These are phyloP conservation scores for Rosa chinensis DNA, from an alignment of 306 rosid species.

Conservation along the genomic window DNA sequence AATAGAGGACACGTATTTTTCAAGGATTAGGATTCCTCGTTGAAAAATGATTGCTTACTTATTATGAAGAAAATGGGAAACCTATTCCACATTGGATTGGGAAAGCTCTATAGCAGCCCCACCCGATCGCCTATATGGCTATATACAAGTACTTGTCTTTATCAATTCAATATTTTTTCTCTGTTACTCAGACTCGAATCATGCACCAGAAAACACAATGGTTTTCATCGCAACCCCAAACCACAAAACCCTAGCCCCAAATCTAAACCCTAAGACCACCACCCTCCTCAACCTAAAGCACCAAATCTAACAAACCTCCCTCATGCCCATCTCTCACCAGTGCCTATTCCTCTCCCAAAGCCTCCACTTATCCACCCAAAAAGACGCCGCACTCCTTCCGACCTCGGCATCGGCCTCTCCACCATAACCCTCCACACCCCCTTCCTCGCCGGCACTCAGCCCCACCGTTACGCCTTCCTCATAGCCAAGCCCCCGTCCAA, in stretches of 20 bases:
- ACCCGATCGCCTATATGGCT: neutral
- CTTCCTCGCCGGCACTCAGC: conserved; percentile 32
- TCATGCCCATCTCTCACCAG: conserved; percentile 43
- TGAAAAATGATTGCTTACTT: too few relatives aligned
- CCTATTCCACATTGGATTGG: too few relatives aligned
- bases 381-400: conserved; percentile 43
- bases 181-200: too few relatives aligned
- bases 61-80: too few relatives aligned
- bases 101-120: too few relatives aligned
- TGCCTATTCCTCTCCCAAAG: conserved; percentile 57
- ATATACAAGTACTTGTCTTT: too few relatives aligned
- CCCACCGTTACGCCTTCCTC: conserved; percentile 64
- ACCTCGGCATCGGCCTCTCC: conserved; percentile 47
- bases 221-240: conserved; percentile 55
- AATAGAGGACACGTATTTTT: too few relatives aligned
- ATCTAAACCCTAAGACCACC: conserved; percentile 53
- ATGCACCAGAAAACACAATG: conserved; percentile 24
- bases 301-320: conserved; percentile 39
- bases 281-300: conserved; percentile 49
- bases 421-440: conserved; percentile 37
- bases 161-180: too few relatives aligned
- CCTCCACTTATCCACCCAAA: conserved; percentile 24
- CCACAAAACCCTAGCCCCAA: conserved; percentile 47
- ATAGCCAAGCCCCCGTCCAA: conserved; percentile 75
- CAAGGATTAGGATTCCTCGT: too few relatives aligned